These are phyloP conservation scores for Tinospora cordifolia DNA, from an alignment of 164 flowering plant genomes.

Conservation along the genomic window DNA sequence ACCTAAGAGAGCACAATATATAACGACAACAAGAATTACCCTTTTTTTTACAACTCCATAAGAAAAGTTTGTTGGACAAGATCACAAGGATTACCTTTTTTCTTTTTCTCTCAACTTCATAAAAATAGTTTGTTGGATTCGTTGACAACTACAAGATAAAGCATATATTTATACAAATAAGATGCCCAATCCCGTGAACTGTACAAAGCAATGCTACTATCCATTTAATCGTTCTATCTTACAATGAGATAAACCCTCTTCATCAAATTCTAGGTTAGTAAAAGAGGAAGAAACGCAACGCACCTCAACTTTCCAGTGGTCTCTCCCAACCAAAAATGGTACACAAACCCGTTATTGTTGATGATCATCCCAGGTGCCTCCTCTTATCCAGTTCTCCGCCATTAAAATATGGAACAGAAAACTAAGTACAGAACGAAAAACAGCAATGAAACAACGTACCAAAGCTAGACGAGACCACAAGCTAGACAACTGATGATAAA, in stretches of 20 bases:
- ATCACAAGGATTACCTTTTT: too few species aligned
- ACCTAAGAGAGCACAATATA: too few species aligned
- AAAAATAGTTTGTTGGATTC: neutral
- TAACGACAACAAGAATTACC: too few species aligned
- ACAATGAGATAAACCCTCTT: neutral
- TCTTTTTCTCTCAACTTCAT: too few species aligned
- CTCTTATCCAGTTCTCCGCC: neutral
- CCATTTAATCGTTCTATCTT: neutral
- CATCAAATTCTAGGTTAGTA: neutral
- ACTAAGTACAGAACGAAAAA: neutral
- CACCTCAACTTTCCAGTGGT: neutral
- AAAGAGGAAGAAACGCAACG: neutral
- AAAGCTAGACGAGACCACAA: neutral
- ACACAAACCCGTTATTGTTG: neutral
- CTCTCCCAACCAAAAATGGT: neutral
- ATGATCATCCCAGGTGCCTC: neutral
- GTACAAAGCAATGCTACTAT: slow-evolving; percentile 3
- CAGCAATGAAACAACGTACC: neutral
- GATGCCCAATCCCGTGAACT: slow-evolving; percentile 2
- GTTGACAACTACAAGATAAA: neutral
- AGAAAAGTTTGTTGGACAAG: neutral
- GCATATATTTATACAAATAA: neutral
- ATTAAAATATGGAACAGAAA: neutral
- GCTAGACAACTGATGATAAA: neutral
- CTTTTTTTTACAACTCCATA: too few species aligned